phyloP scores from a whole-genome alignment of 345 rosid genomes.

The Bruguiera sexangula region DNA sequence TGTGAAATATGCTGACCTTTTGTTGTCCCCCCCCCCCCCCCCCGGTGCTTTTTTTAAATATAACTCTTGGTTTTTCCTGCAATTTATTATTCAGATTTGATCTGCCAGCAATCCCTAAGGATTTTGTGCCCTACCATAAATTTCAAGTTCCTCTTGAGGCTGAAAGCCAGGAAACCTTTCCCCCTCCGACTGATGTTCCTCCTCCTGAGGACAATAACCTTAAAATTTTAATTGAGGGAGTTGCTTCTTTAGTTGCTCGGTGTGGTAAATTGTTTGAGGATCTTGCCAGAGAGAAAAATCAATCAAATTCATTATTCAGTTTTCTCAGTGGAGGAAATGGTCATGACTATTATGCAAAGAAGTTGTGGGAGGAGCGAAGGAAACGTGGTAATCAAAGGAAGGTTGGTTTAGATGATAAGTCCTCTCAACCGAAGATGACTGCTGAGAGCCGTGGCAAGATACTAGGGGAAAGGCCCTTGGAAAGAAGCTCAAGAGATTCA shows the following conservation, averaged over 20 bases:
- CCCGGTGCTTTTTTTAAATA: background rate
- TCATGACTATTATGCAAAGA: constrained; percentile 72
- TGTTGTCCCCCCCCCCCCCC: background rate
- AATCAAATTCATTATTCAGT: constrained; percentile 74
- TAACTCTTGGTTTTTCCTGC: background rate
- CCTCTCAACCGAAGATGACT: constrained; percentile 59
- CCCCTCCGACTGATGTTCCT: constrained; percentile 68
- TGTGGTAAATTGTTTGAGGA: constrained; percentile 94
- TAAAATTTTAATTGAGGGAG: constrained; percentile 81
- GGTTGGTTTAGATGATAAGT: constrained; percentile 50
- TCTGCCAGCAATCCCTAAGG: constrained; percentile 75
- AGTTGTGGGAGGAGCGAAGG: constrained; percentile 85
- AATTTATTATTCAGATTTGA: constrained; percentile 55
- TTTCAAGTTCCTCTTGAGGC: constrained; percentile 59
- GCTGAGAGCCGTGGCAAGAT: constrained; percentile 85
- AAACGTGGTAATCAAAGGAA: constrained; percentile 56
- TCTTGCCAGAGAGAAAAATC: constrained; percentile 90
- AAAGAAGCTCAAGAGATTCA: constrained; percentile 54
- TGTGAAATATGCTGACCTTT: background rate
- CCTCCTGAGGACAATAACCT: constrained; percentile 72
- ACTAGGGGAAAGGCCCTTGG: constrained; percentile 86
- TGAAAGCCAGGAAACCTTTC: constrained; percentile 37
- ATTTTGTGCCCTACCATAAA: constrained; percentile 72
- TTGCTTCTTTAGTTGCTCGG: constrained; percentile 89
- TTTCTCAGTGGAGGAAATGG: constrained; percentile 88